These are phyloP conservation scores for Hypoxylon intermedium DNA, from an alignment of 495 filamentous ascomycete species.

Conservation along the genomic window DNA sequence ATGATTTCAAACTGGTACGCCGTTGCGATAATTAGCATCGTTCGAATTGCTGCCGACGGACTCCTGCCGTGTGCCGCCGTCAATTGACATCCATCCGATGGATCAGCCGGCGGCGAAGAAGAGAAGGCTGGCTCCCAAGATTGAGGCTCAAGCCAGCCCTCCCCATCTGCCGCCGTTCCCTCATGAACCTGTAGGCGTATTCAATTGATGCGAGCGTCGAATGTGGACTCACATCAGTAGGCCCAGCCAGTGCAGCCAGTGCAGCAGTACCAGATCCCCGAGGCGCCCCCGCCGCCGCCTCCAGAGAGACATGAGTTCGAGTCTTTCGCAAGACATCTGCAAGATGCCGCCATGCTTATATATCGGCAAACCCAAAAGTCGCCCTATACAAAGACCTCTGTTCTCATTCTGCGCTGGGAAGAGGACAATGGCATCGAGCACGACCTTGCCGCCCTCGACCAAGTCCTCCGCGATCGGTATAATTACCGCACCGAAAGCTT, in stretches of 20 bases:
- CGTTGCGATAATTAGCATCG: constrained; percentile 6
- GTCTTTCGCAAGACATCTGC: constrained; percentile 63
- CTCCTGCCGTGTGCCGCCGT: constrained; percentile 8
- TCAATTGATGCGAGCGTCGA: constrained; percentile 31
- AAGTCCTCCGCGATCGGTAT: constrained; percentile 60
- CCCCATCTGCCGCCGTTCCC: constrained; percentile 36
- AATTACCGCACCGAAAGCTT: constrained; percentile 60
- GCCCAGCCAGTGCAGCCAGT: constrained; percentile 28
- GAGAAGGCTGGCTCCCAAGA: constrained; percentile 48
- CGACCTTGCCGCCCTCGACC: constrained; percentile 56
- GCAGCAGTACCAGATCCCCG: constrained; percentile 35
- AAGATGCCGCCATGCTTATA: constrained; percentile 64
- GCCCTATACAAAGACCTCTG: constrained; percentile 58
- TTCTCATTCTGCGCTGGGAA: constrained; percentile 63
- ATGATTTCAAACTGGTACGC: constrained; percentile 25
- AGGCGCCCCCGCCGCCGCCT: constrained; percentile 40
- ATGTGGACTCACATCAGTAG: constrained; percentile 28
- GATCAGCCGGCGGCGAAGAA: constrained; percentile 47
- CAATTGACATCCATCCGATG: constrained; percentile 41
- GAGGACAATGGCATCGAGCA: constrained; percentile 58
- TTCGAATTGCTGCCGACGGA: constrained; percentile 23
- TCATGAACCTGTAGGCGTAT: constrained; percentile 40
- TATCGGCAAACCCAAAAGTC: constrained; percentile 60
- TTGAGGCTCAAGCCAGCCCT: constrained; percentile 44
- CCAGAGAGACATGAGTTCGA: constrained; percentile 62